A percentile compares a stretch with the other conserved stretches of the same genome.
phyloP scores from a whole-genome alignment of 1,284 basidiomycete species.

The Cutaneotrichosporon daszewskae region DNA sequence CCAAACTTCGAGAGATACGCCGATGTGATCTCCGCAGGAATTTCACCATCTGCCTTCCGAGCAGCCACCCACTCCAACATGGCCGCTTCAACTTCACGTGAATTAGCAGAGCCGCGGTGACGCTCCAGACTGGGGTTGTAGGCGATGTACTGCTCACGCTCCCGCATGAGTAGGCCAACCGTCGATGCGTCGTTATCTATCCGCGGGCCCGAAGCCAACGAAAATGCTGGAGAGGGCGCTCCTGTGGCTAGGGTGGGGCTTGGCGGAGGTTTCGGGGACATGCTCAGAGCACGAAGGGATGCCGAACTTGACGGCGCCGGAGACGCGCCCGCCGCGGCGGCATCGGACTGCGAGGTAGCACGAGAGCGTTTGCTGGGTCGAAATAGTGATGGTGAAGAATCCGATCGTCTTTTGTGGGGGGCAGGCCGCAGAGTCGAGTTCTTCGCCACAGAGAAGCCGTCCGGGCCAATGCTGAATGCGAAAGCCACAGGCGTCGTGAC shows the following conservation, averaged over 20 bases:
- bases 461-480: slow-evolving; percentile 28
- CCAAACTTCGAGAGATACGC: slow-evolving; percentile 26
- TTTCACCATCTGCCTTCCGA: slow-evolving; percentile 11
- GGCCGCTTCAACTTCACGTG: slow-evolving; percentile 16
- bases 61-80: slow-evolving; percentile 25
- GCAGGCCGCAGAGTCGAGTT: too few relatives aligned
- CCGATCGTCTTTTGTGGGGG: too few relatives aligned
- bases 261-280: slow-evolving; percentile 6
- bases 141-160: slow-evolving; percentile 26
- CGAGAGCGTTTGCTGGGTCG: too few relatives aligned
- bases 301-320: too few relatives aligned
- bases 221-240: too few relatives aligned
- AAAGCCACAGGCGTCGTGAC: slow-evolving; percentile 4
- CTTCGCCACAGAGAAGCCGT: slow-evolving; percentile 16
- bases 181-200: neutral
- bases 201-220: too few relatives aligned
- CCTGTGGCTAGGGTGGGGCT: too few relatives aligned
- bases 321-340: neutral
- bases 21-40: slow-evolving; percentile 17
- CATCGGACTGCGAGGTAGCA: slow-evolving; percentile 4
- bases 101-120: slow-evolving; percentile 5
- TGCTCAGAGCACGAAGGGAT: slow-evolving; percentile 9
- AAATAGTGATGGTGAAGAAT: too few relatives aligned
- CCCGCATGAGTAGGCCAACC: slow-evolving; percentile 26
- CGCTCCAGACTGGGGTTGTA: slow-evolving; percentile 14